phyloP scores from a whole-genome alignment of 495 filamentous ascomycete genomes.

The Opeltia flavorubescens region DNA sequence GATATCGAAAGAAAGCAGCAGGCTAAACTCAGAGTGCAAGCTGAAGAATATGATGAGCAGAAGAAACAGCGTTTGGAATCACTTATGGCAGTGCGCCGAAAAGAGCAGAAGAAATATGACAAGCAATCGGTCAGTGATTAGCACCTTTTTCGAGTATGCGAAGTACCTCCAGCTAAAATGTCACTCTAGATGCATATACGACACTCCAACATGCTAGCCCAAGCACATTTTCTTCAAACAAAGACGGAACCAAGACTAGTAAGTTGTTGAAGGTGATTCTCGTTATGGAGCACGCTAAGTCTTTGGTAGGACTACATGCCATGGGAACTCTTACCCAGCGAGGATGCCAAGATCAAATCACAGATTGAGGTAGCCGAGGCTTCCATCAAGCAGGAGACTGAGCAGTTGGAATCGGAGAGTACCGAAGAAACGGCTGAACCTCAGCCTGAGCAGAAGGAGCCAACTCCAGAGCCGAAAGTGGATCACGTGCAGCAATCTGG shows the following conservation, averaged over 20 bases:
- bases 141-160: not conserved
- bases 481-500: slow-evolving; percentile 7
- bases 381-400: slow-evolving; percentile 34
- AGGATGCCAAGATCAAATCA: slow-evolving; percentile 45
- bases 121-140: slow-evolving; percentile 51
- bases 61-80: slow-evolving; percentile 49
- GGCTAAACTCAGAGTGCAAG: slow-evolving; percentile 64
- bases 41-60: slow-evolving; percentile 54
- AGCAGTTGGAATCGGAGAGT: slow-evolving; percentile 28
- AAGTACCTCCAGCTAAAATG: not conserved
- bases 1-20: slow-evolving; percentile 88
- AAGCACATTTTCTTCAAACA: slow-evolving; percentile 65
- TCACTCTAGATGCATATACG: slow-evolving; percentile 57
- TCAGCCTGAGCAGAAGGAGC: slow-evolving; percentile 2
- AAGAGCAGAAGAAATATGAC: slow-evolving; percentile 61
- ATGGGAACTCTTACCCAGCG: slow-evolving; percentile 54
- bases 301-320: slow-evolving; percentile 68
- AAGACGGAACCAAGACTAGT: slow-evolving; percentile 64
- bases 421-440: not conserved
- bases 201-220: slow-evolving; percentile 56
- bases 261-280: slow-evolving; percentile 20
- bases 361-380: slow-evolving; percentile 45
- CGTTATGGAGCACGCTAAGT: slow-evolving; percentile 7
- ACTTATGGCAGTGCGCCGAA: slow-evolving; percentile 41
- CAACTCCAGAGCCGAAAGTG: slow-evolving; percentile 4